phyloP scores from a whole-genome alignment of 2,329 filamentous ascomycete species.

The Paraphaeosphaeria sporulosa region DNA sequence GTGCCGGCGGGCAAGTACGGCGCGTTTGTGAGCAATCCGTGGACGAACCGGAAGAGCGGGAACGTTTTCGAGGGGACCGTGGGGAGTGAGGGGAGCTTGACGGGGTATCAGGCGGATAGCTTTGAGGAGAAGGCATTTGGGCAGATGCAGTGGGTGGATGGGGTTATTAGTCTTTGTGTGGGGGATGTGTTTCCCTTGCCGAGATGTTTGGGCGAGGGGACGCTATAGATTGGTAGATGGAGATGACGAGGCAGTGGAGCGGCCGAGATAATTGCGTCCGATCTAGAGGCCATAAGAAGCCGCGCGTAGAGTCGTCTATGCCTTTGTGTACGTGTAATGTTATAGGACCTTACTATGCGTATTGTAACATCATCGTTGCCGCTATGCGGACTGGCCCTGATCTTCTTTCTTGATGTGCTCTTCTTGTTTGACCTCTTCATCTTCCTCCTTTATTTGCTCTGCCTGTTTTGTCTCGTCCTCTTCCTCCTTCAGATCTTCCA shows the following conservation, averaged over 20 bases:
- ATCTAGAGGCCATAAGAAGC: neutral
- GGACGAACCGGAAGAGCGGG: conserved; percentile 44
- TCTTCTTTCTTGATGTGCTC: too few species aligned
- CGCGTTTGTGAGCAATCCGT: conserved; percentile 50
- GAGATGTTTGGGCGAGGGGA: conserved; percentile 50
- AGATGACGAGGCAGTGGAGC: neutral
- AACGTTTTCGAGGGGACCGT: conserved; percentile 47
- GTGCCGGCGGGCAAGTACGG: conserved; percentile 51
- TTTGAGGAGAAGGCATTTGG: conserved; percentile 44
- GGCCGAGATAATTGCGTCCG: neutral
- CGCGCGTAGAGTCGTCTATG: neutral
- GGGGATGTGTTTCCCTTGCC: conserved; percentile 47
- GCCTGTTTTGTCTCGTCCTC: neutral
- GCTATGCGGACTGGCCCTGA: too few species aligned
- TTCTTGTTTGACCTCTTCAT: neutral
- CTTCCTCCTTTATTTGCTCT: neutral
- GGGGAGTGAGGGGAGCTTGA: conserved; percentile 34
- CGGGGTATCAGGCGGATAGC: conserved; percentile 45
- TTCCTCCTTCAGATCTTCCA: neutral
- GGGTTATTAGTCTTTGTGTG: conserved; percentile 49
- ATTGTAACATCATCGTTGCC: too few species aligned
- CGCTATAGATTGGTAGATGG: conserved; percentile 21
- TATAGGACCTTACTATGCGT: neutral
- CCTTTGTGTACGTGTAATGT: neutral
- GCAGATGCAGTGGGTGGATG: conserved; percentile 51